phyloP scores from a whole-genome alignment of 129 eudicot genomes.

The Ambrosia trifida region DNA sequence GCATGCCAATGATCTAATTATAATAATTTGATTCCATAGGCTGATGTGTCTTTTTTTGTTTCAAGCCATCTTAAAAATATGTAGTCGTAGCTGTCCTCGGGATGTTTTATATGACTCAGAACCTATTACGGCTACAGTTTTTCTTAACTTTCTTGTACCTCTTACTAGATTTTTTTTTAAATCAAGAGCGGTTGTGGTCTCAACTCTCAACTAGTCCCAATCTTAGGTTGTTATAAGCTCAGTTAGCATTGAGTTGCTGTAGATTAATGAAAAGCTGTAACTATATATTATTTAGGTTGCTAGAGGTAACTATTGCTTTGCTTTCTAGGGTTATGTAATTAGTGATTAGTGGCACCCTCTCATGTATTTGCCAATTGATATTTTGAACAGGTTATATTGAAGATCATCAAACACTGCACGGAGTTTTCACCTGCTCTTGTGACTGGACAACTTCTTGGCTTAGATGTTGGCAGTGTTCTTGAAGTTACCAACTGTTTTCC shows the following conservation, averaged over 20 bases:
- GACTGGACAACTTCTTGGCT: constrained; percentile 94
- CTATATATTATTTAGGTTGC: background rate
- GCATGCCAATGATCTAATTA: background rate
- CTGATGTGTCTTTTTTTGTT: background rate
- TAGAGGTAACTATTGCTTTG: no score
- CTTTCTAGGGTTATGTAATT: background rate
- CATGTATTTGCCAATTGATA: background rate
- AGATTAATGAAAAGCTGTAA: background rate
- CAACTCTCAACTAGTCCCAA: background rate
- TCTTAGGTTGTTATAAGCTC: constrained; percentile 12
- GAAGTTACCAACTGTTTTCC: constrained; percentile 99
- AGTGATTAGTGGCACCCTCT: background rate
- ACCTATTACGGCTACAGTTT: background rate
- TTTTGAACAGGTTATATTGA: constrained; percentile 71
- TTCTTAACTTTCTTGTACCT: background rate
- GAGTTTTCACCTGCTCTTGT: constrained; percentile 90
- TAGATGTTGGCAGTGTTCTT: constrained; percentile 99
- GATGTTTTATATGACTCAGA: background rate
- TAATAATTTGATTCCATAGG: background rate
- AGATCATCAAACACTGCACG: constrained; percentile 95
- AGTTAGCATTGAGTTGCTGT: background rate
- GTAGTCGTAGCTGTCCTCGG: background rate
- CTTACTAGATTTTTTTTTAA: background rate
- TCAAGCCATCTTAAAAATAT: background rate
- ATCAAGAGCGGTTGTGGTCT: background rate